Evolutionary conservation across 331 rosid species (phyloP), one percentile per base, ranked within the genome.

Genomic region (Erythrophleum ivorense): DNA sequence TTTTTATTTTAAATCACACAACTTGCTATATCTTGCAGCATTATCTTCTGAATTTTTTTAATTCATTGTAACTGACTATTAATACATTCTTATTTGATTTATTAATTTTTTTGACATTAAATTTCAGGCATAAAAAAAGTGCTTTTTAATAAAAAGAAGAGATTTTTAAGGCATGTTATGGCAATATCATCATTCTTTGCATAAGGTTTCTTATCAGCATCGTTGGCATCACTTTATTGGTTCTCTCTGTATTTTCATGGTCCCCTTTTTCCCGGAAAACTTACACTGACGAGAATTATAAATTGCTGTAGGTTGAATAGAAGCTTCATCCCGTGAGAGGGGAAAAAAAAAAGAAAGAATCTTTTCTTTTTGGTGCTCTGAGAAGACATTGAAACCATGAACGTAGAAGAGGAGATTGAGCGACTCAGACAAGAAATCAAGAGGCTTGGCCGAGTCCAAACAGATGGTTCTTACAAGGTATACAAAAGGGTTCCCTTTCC

Each of bases 401-500:
- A 92, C 59, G 97, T 92, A 36, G 97, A 90, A 40, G 97, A 92
- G 80, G 97, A 94, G 84, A 91, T 94, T 69, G 91, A 86, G 87
- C 87, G 91, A 58, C 92, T 92, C 69, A 82, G 58, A 67, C 92
- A 86, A 82, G 97, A 92, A 84, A 95, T 91, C 89, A 74, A 79
- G 83, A 88, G 97, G 95, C 97, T 95, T 34, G 98, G 97, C 78
- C 78, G 85, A 34, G 78, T 85, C 87, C 97, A 92, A 80, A 73
- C 73, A 62, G 97, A 95, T 84, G 98, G 97, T 82, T 92, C 97
- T 76, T 91, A 85, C 92, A 95, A 92, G 97, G 97, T 95, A 59
- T 12, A 10, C 9, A 62, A 24, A 1, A 21, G 57, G 59, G 40
- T 36, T 33, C 29, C 11, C 18, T 40, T 50, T 55, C 54, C 73